Conservation (phyloP, 1,139 yeast genomes). For the Trichomonascaceae sp. region DNA sequence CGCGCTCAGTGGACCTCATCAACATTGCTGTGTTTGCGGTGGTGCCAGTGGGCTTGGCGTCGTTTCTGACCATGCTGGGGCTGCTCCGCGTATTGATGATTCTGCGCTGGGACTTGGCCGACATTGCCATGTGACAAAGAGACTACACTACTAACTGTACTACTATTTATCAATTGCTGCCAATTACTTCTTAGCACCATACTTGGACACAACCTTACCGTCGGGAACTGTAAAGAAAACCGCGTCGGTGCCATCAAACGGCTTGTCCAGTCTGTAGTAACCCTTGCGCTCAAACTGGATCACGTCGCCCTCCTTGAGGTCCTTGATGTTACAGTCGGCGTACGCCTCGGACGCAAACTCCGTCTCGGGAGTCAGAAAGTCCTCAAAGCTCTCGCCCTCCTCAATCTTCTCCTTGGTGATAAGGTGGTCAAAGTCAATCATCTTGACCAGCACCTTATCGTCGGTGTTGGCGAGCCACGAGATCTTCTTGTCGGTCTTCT, state of each 20-base stretch:
- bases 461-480: conserved; percentile 87
- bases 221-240: conserved; percentile 93
- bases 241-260: conserved; percentile 37
- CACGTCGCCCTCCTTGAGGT: conserved; percentile 71
- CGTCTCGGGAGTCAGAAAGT: conserved; percentile 78
- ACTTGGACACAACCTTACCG: conserved; percentile 78
- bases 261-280: conserved; percentile 72
- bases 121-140: conserved; percentile 27
- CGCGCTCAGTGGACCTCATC: conserved; percentile 45
- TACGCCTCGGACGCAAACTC: conserved; percentile 69
- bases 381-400: conserved; percentile 89
- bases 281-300: conserved; percentile 98
- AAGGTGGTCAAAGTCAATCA: conserved; percentile 89
- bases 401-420: conserved; percentile 93
- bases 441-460: conserved; percentile 56
- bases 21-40: conserved; percentile 92
- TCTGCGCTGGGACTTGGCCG: conserved; percentile 47
- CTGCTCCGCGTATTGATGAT: conserved; percentile 62
- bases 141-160: too few species aligned
- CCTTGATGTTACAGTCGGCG: conserved; percentile 69
- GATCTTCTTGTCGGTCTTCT: conserved; percentile 87
- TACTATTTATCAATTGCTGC: neutral
- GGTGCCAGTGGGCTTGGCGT: conserved; percentile 91
- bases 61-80: conserved; percentile 84
- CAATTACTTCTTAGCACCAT: conserved; percentile 46